Evolutionary conservation across 2,329 filamentous ascomycete species (phyloP), one percentile per base, ranked within the genome.

Genomic region (Huntiella omanensis): DNA sequence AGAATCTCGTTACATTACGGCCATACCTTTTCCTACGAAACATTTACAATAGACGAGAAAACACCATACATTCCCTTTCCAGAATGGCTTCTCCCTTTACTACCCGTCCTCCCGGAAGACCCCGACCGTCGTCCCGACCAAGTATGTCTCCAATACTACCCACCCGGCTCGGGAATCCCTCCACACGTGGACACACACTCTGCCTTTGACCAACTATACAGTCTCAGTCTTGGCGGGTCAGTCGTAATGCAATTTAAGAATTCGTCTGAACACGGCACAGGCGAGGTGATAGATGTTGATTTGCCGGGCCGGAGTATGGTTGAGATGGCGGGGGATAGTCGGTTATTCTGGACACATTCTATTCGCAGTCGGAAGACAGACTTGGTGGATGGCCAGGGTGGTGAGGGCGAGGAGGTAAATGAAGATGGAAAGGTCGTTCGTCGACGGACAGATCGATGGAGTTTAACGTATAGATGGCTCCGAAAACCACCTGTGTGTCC

Each of bases 141-240:
- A 54, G 70, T 76, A 52, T 75, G 71, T 52, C 58, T 75, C 12
- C 72, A 76, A 57, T 67, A 74, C 54, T 77, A 77, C 54, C 68
- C 73, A 0, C 72, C 72, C 0, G 73, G 73, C 4, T 61, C 67
- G 0, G 73, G 73, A 1, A 77, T 77, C 52, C 73, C 73, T 7
- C 73, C 73, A 0, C 73, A 77, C 53, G 71, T 71, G 45, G 73
- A 77, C 57, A 73, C 72, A 3, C 73, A 75, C 56, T 57, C 58
- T 7, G 58, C 62, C 1, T 64, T 62, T 32, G 64, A 62, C 47
- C 63, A 67, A 52, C 59, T 69, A 2, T 69, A 68, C 47, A 57
- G 63, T 8, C 52, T 69, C 1, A 67, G 64, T 0, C 59, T 67
- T 1, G 66, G 66, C 0, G 55, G 59, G 0, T 59, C 62, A 0